These are phyloP conservation scores for Leucoagaricus sp. DNA, from an alignment of 1,284 basidiomycete species.

Conservation along the genomic window DNA sequence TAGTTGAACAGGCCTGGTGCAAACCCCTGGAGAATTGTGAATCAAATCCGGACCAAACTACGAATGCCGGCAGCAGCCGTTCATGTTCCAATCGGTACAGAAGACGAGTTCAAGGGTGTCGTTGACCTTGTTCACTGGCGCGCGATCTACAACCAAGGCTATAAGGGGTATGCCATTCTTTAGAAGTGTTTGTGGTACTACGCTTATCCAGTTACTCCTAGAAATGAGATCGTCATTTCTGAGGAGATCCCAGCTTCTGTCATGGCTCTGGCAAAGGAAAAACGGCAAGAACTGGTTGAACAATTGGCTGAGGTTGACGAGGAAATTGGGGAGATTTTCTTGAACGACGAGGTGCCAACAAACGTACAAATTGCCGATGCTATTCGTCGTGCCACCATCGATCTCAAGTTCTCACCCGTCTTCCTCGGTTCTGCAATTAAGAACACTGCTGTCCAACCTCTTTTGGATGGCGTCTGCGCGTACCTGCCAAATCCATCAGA, in stretches of 20 bases:
- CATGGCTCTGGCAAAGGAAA: conserved; percentile 73
- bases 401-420: conserved; percentile 93
- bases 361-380: conserved; percentile 79
- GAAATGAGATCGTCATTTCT: conserved; percentile 79
- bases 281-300: conserved; percentile 92
- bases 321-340: conserved; percentile 87
- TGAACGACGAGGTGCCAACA: conserved; percentile 82
- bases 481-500: conserved; percentile 94
- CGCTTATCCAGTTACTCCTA: conserved; percentile 29
- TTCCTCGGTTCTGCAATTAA: conserved; percentile 98
- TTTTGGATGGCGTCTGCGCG: conserved; percentile 94
- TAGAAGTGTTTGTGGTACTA: neutral
- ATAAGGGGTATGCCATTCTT: conserved; percentile 77
- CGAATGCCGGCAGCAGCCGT: conserved; percentile 94
- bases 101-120: conserved; percentile 87
- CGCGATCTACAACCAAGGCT: conserved; percentile 92
- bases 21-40: conserved; percentile 94
- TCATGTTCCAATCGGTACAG: conserved; percentile 93
- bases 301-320: conserved; percentile 97
- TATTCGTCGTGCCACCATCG: conserved; percentile 87
- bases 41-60: conserved; percentile 91
- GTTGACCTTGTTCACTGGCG: conserved; percentile 97
- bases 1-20: conserved; percentile 75
- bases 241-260: conserved; percentile 88
- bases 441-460: conserved; percentile 94